These are phyloP conservation scores for Phlegmacium glaucopus DNA, from an alignment of 768 basidiomycete species.

Conservation along the genomic window DNA sequence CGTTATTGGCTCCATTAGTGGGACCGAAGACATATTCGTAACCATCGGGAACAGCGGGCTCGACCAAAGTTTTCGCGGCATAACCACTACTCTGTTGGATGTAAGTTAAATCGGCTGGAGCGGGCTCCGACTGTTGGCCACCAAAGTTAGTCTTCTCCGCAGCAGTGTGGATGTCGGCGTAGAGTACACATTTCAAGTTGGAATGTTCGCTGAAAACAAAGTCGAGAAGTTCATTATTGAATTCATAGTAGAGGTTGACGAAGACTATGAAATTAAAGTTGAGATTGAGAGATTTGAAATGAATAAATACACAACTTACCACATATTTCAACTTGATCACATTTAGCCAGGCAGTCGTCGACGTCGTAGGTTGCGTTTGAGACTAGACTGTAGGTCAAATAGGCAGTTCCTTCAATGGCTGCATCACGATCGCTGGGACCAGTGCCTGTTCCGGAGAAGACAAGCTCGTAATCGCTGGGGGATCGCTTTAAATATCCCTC, in stretches of 20 bases:
- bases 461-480: conserved; percentile 28
- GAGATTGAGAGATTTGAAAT: not conserved
- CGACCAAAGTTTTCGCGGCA: conserved; percentile 31
- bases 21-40: conserved; percentile 46
- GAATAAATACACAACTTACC: conserved; percentile 29
- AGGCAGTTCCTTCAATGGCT: conserved; percentile 46
- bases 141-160: conserved; percentile 44
- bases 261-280: conserved; percentile 30
- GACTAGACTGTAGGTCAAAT: conserved; percentile 45
- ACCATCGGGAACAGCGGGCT: conserved; percentile 38
- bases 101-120: conserved; percentile 33
- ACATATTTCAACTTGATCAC: conserved; percentile 33
- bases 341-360: conserved; percentile 39
- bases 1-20: conserved; percentile 43
- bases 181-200: conserved; percentile 46
- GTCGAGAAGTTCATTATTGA: conserved; percentile 34
- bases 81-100: conserved; percentile 44
- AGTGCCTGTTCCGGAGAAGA: conserved; percentile 39
- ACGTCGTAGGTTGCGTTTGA: conserved; percentile 43
- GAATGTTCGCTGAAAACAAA: conserved; percentile 37
- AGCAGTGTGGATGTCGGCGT: conserved; percentile 39
- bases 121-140: conserved; percentile 36
- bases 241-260: conserved; percentile 48
- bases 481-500: conserved; percentile 16
- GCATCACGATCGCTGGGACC: conserved; percentile 34